Percentiles rank a stretch among this genome's conserved stretches.
phyloP scores from a whole-genome alignment of 1,284 basidiomycete species.

The Fomitopsis palustris region DNA sequence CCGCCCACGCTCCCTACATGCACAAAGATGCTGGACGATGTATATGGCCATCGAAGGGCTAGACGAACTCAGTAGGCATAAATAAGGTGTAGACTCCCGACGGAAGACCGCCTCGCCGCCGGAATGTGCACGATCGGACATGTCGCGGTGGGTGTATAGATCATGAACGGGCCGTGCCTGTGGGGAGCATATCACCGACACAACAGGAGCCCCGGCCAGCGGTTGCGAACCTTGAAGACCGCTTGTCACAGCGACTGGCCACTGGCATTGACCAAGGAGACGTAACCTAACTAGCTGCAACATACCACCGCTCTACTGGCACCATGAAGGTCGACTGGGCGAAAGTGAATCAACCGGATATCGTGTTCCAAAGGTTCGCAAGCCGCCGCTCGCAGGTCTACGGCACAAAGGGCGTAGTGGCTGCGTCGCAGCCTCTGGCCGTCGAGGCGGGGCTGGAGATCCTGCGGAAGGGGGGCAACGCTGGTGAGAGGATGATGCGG shows the following conservation, averaged over 20 bases:
- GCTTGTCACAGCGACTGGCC: not conserved
- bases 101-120: too few relatives aligned
- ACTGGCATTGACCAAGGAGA: not conserved
- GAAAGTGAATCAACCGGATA: slow-evolving; percentile 60
- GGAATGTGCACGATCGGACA: too few relatives aligned
- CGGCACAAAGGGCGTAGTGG: slow-evolving; percentile 84
- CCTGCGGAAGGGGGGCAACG: slow-evolving; percentile 87
- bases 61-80: too few relatives aligned
- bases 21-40: too few relatives aligned
- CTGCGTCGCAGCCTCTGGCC: slow-evolving; percentile 89
- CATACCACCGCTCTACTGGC: not conserved
- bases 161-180: too few relatives aligned
- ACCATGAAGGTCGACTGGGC: slow-evolving; percentile 59
- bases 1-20: too few relatives aligned
- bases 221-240: not conserved
- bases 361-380: slow-evolving; percentile 56
- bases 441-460: slow-evolving; percentile 88
- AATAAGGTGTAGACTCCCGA: too few relatives aligned
- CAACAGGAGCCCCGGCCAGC: too few relatives aligned
- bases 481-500: slow-evolving; percentile 44
- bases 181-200: too few relatives aligned
- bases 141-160: too few relatives aligned
- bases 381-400: slow-evolving; percentile 77
- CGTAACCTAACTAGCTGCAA: not conserved
- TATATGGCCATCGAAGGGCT: too few relatives aligned